Evolutionary conservation across 495 filamentous ascomycete species (phyloP), one percentile per base, ranked within the genome.

Genomic region (Baudoinia panamericana): DNA sequence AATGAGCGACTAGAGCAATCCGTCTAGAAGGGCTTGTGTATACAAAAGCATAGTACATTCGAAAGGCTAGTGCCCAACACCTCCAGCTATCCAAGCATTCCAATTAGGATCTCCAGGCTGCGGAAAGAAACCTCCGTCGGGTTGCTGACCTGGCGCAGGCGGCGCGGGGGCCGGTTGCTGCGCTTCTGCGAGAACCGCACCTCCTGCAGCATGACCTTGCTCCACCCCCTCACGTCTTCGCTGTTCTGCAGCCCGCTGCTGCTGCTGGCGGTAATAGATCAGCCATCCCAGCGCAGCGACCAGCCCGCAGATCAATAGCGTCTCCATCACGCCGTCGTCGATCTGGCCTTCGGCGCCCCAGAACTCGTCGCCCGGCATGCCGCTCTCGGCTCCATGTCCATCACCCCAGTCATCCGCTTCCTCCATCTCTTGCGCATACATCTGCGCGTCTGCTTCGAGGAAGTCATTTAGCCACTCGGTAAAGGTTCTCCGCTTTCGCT

Each of bases 401-500:
- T 33, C 22, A 8, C 45, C 47, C 32, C 45, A 39, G 23, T 43
- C 47, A 35, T 45, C 73, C 30, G 74, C 73, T 0, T 69, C 63
- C 13, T 72, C 63, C n/a, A n/a, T n/a, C 15, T 69, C 73, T 9
- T 72, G 70, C 16, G 65, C 65, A 55, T 79, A 76, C 36, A 71
- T 66, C 19, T 68, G 56, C 27, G 74, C 68, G 37, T 86, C 82
- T 30, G 86, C 81, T 48, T 79, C 72, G 19, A 93, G 64, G 55
- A 93, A 93, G 41, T 84, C 78, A 10, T 70, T 65, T 46, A 93
- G 68, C 86, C 84, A 93, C 58, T 93, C 84, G 32, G 64, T 67
- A 27, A 92, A 66, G 0, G 82, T 85, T 60, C 80, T 79, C 26
- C 77, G 68, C 40, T 82, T 78, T 1, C 66, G 62, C 41, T 71